These are phyloP conservation scores for Citrullus colocynthis DNA, from an alignment of 306 rosid genomes.

Conservation along the genomic window DNA sequence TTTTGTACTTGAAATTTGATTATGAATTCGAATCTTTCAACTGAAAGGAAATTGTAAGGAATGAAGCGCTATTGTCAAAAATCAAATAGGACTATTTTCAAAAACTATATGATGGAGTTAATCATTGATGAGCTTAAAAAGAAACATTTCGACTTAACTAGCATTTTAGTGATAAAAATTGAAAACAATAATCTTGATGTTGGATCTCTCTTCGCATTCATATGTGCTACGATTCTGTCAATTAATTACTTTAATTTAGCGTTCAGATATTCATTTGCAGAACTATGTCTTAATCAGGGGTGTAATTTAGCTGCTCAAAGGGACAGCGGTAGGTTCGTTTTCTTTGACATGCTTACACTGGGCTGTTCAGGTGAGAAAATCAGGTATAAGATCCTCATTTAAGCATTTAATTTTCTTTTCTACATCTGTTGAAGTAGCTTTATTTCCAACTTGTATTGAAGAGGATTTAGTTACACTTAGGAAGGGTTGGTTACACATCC, in stretches of 20 bases:
- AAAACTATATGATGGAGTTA: neutral
- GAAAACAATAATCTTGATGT: neutral
- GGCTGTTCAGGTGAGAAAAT: slow-evolving; percentile 82
- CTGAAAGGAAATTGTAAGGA: no score
- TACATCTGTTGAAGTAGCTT: neutral
- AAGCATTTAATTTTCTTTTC: neutral
- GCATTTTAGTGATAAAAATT: neutral
- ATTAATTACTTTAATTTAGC: neutral
- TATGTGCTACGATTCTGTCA: neutral
- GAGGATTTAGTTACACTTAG: neutral
- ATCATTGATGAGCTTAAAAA: neutral
- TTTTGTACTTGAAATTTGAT: no score
- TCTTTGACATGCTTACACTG: slow-evolving; percentile 70
- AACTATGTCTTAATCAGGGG: slow-evolving; percentile 38
- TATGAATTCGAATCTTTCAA: no score
- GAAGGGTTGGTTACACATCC: neutral
- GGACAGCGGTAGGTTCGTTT: slow-evolving; percentile 44
- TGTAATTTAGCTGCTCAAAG: slow-evolving; percentile 82
- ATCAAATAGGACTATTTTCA: no score
- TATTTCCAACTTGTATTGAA: neutral
- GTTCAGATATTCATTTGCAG: slow-evolving; percentile 8
- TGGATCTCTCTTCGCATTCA: neutral
- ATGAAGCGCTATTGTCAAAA: neutral
- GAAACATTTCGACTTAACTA: neutral
- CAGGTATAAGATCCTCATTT: slow-evolving; percentile 18